Evolutionary conservation across 2,329 filamentous ascomycete genomes (phyloP).

Genomic region (Epichloe bromicola): DNA sequence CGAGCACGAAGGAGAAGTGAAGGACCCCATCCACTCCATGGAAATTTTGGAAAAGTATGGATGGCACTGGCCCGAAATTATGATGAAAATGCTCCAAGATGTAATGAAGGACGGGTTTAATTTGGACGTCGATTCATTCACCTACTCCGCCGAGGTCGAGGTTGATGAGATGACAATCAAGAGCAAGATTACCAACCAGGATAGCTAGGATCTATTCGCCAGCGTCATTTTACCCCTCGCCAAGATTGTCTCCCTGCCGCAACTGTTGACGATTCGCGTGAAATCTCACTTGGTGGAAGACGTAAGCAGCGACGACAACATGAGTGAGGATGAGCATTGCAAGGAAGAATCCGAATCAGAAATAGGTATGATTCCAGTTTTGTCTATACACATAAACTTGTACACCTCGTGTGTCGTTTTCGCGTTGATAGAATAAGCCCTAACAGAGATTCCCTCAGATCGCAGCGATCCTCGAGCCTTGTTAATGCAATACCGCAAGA

Average conservation of each 20-base stretch:
- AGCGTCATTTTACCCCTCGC: neutral
- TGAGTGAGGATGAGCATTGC: neutral
- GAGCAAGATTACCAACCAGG: neutral
- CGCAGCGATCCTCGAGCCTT: too few relatives aligned
- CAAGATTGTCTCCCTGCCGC: neutral
- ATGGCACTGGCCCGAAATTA: too few relatives aligned
- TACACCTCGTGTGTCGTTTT: too few relatives aligned
- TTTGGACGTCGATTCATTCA: neutral
- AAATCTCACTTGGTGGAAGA: neutral
- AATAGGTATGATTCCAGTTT: too few relatives aligned
- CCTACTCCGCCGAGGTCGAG: neutral
- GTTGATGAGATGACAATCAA: neutral
- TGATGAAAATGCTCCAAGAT: too few relatives aligned
- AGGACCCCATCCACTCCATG: neutral
- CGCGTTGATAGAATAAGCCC: too few relatives aligned
- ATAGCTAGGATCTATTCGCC: neutral
- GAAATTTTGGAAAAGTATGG: too few relatives aligned
- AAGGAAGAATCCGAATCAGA: neutral
- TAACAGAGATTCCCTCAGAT: too few relatives aligned
- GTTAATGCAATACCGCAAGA: too few relatives aligned
- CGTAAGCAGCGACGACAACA: neutral
- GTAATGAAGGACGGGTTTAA: accelerated
- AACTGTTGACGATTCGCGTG: neutral
- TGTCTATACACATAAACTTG: too few relatives aligned
- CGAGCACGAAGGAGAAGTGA: neutral